Evolutionary conservation across 345 rosid species (phyloP).

Genomic region (Pugionium dolabratum): DNA sequence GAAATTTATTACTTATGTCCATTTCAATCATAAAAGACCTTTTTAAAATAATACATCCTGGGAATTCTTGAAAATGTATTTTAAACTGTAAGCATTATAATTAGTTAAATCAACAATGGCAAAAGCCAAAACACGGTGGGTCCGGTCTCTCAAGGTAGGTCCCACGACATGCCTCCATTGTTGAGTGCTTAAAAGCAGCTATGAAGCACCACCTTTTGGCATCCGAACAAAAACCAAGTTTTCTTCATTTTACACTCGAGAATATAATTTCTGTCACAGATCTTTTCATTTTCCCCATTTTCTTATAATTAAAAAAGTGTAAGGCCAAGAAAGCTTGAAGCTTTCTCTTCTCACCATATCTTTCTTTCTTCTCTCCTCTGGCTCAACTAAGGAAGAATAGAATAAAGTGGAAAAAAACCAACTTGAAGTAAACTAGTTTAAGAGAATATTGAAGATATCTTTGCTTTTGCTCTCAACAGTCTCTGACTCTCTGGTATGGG

Average conservation of each 20-base stretch:
- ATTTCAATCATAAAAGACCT: background rate
- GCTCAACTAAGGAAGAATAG: slow-evolving; percentile 41
- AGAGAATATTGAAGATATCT: slow-evolving; percentile 38
- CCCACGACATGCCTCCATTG: slow-evolving; percentile 37
- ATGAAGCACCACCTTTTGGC: slow-evolving; percentile 41
- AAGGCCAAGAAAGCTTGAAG: slow-evolving; percentile 15
- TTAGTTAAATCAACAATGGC: slow-evolving; percentile 2
- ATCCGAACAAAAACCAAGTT: slow-evolving; percentile 33
- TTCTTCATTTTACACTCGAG: slow-evolving; percentile 34
- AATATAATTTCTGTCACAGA: slow-evolving; percentile 11
- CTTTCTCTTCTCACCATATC: slow-evolving; percentile 27
- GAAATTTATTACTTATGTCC: background rate
- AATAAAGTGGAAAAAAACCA: slow-evolving; percentile 45
- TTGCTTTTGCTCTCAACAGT: slow-evolving; percentile 38
- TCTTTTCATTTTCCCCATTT: slow-evolving; percentile 27
- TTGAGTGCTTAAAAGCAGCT: slow-evolving; percentile 55
- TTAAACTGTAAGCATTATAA: background rate
- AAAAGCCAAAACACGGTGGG: slow-evolving; percentile 25
- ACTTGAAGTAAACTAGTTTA: slow-evolving; percentile 7
- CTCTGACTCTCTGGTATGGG: slow-evolving; percentile 35
- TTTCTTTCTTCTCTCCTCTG: slow-evolving; percentile 25
- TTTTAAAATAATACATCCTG: background rate
- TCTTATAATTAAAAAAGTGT: background rate
- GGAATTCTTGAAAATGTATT: slow-evolving; percentile 8
- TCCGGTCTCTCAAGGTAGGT: slow-evolving; percentile 38